phyloP scores from a whole-genome alignment of 805 yeast genomes.

The Zygoascus biomembranicola region DNA sequence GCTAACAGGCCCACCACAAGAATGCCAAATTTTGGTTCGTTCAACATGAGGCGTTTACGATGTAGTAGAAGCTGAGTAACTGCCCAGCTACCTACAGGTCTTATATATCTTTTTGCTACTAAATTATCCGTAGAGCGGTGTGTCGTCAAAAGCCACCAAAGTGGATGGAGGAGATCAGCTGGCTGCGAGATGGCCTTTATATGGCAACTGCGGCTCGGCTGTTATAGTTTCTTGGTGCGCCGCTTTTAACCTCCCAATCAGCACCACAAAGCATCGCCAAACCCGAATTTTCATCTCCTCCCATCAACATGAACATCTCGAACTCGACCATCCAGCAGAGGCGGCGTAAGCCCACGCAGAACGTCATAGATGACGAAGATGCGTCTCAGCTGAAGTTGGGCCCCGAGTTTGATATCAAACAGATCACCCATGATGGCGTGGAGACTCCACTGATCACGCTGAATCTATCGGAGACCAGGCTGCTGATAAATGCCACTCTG shows the following conservation, averaged over 20 bases:
- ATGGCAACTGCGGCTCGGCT: neutral
- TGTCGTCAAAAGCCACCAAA: no score
- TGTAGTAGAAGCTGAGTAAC: no score
- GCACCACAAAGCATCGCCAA: neutral
- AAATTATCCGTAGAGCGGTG: no score
- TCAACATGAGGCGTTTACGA: no score
- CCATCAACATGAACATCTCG: constrained; percentile 62
- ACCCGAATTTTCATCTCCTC: neutral
- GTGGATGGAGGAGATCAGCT: no score
- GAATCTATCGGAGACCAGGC: constrained; percentile 82
- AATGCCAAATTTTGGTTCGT: no score
- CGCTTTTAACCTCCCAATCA: neutral
- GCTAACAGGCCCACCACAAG: no score
- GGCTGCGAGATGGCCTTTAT: no score
- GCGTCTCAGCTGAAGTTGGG: constrained; percentile 83
- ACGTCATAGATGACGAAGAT: constrained; percentile 82
- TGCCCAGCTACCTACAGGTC: no score
- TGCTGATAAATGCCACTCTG: constrained; percentile 83
- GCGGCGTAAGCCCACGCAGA: constrained; percentile 57
- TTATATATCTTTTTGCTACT: no score
- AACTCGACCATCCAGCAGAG: constrained; percentile 82
- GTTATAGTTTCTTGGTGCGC: neutral
- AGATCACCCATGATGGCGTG: constrained; percentile 72
- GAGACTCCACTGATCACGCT: constrained; percentile 72
- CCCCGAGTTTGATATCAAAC: constrained; percentile 81